Evolutionary conservation across 257 asterid species (phyloP).

Genomic region (Penstemon barbatus): DNA sequence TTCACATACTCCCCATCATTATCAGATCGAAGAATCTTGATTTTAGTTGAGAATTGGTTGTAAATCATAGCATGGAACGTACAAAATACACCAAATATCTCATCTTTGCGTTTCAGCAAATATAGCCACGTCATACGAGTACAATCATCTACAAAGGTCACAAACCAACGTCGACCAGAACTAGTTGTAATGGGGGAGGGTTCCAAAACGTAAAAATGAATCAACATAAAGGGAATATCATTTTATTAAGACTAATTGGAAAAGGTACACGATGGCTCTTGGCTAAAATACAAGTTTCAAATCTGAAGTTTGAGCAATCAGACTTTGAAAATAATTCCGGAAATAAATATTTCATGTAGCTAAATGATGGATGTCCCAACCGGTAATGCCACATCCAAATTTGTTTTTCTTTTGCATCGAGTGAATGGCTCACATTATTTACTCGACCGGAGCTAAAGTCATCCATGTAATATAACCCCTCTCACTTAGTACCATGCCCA

Average conservation of each 20-base stretch:
- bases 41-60: neutral
- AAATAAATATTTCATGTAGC: conserved; percentile 6
- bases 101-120: neutral
- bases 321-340: neutral
- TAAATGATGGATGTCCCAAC: conserved; percentile 16
- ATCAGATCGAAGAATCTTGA: neutral
- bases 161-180: neutral
- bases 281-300: conserved; percentile 5
- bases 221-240: neutral
- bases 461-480: conserved; percentile 25
- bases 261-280: conserved; percentile 5
- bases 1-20: conserved; percentile 18
- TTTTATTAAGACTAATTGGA: neutral
- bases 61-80: conserved; percentile 5
- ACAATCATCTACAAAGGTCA: conserved; percentile 9
- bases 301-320: neutral
- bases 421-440: neutral
- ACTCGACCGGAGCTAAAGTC: neutral
- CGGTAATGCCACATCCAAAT: conserved; percentile 13
- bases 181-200: neutral
- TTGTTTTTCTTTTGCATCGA: neutral
- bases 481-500: conserved; percentile 28
- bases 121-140: neutral
- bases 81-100: neutral
- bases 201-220: conserved; percentile 20